Base-by-base conservation (phyloP, 805 yeast genomes). In the Priceomyces carsonii region DNA sequence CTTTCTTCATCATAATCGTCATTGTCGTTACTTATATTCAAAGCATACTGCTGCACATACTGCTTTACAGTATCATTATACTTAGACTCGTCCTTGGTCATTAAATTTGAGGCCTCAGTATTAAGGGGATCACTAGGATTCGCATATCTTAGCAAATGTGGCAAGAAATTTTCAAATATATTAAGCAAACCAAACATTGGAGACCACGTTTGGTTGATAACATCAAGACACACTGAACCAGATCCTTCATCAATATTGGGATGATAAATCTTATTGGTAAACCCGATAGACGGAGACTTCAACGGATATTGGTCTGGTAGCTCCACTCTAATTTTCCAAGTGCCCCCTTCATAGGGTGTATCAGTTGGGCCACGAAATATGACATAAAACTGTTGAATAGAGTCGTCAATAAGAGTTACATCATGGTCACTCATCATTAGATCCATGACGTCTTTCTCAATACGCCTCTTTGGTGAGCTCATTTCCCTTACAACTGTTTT, bases 141-240 rank as follows among this genome's bases (percentile, higher is more conserved):
- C 13, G 98, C 97, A 53, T 91, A 93, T 36, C 90, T 77, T 43
- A 91, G 68, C 39, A 91, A 66, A 50, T 95, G 98, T 5, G 99
- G 99, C 40, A 91, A 66, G 65, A 91, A 93, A 55, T 87, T 82
- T 53, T 91, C 98, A 57, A 93, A 87, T 17, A 91, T 85, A 57
- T 93, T 93, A 45, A 82, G 69, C 45, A 93, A 74, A 36, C 93
- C 97, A 68, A 89, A 91, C 88, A 91, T 85, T 2, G 99, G 98
- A 26, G 95, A 85, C 99, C 99, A 91, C 0, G 98, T 88, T 55
- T 91, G 96, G 58, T 91, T 91, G 44, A 91, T 90, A 12, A 93
- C 98, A 58, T 91, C 98, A 32, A 91, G 77, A 61, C 99, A 91
- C 5, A 91, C 96, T 0, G 95, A 80, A 0, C 99, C 99, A 1